Evolutionary conservation across 768 basidiomycete species (phyloP), one percentile per base, ranked within the genome.

Genomic region (Rhodosporidiobolus odoratus): DNA sequence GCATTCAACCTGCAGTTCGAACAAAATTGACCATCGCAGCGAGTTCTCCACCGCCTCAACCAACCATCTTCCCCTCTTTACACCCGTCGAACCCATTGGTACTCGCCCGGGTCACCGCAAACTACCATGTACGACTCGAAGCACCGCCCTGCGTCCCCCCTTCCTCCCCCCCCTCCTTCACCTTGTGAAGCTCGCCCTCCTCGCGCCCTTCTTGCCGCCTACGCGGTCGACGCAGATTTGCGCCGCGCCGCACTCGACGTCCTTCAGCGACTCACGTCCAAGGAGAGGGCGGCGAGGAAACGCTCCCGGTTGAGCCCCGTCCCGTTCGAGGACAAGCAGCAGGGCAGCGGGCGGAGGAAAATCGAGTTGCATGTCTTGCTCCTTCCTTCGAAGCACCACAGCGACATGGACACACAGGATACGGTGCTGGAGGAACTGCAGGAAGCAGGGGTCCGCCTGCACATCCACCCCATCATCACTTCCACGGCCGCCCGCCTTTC

Each of bases 311-410:
- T 56, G 54, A 37, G 54, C 34, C 4, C 34, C 12, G 19, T 5
- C 15, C 10, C 54, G 21, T 9, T 21, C 34, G 34, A 37, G 35
- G 54, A 37, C 12, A 37, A 56, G 9, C 25, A 27, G 35, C 5
- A 3, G 21, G n/a, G 54, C 35, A 6, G 56, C 56, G 38, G 21
- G 37, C 32, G n/a, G 30, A 7, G 57, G 15, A 58, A 58, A 27
- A 21, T 58, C 38, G 38, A 41, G 25, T 13, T 58, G 38, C 57
- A 58, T 16, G 57, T 58, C 57, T 40, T 58, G 25, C 57, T 58
- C 57, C 57, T 58, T n/a, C 57, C 57, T 23, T n/a, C 38, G 7
- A 12, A n/a, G 30, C 21, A 19, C n/a, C 4, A 9, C 12, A 3
- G 3, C 38, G 25, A 21, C 7, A 3, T n/a, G 38, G 38, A 27